phyloP scores from a whole-genome alignment of 2,329 filamentous ascomycete species.

The Nakataea oryzae region DNA sequence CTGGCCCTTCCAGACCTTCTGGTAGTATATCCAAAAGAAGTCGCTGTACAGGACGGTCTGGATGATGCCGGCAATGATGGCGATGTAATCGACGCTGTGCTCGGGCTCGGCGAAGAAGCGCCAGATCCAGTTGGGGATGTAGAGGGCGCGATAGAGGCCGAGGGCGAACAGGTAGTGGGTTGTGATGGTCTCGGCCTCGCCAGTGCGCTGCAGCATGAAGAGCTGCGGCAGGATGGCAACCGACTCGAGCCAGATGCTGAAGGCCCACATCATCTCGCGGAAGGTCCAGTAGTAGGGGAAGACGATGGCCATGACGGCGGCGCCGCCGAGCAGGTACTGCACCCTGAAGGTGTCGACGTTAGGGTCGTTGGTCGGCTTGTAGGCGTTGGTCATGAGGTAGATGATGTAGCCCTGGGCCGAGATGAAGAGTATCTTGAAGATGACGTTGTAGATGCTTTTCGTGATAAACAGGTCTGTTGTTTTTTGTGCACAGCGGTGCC shows the following conservation, averaged over 20 bases:
- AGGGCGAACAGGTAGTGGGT: conserved; percentile 95
- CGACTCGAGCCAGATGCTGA: conserved; percentile 95
- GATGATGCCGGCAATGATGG: conserved; percentile 77
- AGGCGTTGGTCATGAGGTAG: conserved; percentile 95
- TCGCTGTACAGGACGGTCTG: conserved; percentile 96
- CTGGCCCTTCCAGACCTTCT: conserved; percentile 82
- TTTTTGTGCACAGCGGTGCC: too few species aligned
- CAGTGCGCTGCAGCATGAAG: conserved; percentile 95
- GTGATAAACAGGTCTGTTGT: conserved; percentile 73
- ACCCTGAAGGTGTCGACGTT: conserved; percentile 97
- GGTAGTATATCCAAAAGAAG: conserved; percentile 99
- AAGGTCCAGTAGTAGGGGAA: conserved; percentile 78
- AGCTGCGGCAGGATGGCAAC: conserved; percentile 95
- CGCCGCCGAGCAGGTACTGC: conserved; percentile 80
- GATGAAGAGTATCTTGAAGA: conserved; percentile 96
- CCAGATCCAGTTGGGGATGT: conserved; percentile 98
- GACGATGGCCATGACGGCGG: conserved; percentile 66
- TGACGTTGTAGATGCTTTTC: conserved; percentile 76
- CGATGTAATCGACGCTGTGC: conserved; percentile 73
- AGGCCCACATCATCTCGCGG: conserved; percentile 89
- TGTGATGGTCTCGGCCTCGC: conserved; percentile 98
- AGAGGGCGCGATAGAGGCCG: conserved; percentile 81
- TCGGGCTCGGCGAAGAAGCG: conserved; percentile 66
- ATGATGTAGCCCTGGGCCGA: conserved; percentile 83
- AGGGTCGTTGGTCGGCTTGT: conserved; percentile 94